Base-by-base conservation (phyloP, 805 yeast genomes). In the Candida maesae region DNA sequence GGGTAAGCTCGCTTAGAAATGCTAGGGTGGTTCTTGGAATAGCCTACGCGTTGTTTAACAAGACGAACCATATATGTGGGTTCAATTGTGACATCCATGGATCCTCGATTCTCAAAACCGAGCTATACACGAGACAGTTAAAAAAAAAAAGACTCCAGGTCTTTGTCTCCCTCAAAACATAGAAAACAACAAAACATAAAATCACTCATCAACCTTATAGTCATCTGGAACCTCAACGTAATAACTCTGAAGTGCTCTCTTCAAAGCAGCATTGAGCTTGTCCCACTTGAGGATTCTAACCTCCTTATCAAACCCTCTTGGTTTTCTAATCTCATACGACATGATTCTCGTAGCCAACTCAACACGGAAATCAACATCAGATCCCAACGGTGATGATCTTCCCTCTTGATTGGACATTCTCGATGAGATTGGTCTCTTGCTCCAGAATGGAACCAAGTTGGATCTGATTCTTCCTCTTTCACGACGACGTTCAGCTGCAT, bases 381-480 rank as follows among this genome's bases (percentile, higher is more conserved):
- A 33, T 65, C 56, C 34, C 11, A 41, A 31, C 13, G 53, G 52
- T 1, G 51, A 44, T 10, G 42, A 17, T 38, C 44, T 35, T 3
- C 35, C 9, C 17, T 47, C 54, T 28, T 39, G 42, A 11, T 33
- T 43, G 13, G 55, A 33, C 45, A 47, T 28, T 46, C 56, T 53
- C 5, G 81, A 71, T 32, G 74, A 67, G 36, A 78, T 71, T 16
- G 84, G 80, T 49, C 67, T 76, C 56, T 73, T 75, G 19, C 76
- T 71, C 85, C 85, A 80, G 55, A 77, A 79, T 5, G 83, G 82
- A 41, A 79, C 81, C 60, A 80, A 64, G 51, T 80, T 79, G 34
- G 81, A 75, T 59, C 86, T 65, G 33, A 80, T 74, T 42, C 86
- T 64, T n/a, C 85, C 85, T 35, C 84, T 58, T 54, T 79, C 85